phyloP scores from a whole-genome alignment of 345 rosid species.

The Camelina sativa region DNA sequence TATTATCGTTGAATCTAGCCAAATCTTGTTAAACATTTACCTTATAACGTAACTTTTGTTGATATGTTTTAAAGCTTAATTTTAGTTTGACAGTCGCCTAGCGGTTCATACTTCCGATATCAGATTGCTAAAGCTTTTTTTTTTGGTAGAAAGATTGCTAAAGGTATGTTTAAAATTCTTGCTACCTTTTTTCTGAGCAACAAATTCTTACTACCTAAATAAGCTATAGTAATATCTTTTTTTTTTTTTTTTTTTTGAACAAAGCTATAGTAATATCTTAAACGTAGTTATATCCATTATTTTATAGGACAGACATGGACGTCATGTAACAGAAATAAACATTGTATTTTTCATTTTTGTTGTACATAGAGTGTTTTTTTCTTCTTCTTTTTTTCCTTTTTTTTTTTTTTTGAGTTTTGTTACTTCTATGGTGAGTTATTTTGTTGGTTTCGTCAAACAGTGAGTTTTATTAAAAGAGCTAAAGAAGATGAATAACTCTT shows the following conservation, averaged over 20 bases:
- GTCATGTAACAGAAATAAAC: conserved; percentile 5
- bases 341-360: neutral
- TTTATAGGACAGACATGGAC: conserved; percentile 4
- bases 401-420: no score
- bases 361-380: no score
- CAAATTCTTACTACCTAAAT: neutral
- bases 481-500: no score
- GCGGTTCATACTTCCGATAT: neutral
- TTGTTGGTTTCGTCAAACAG: no score
- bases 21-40: conserved; percentile 17
- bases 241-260: no score
- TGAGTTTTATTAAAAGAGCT: no score
- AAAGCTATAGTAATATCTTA: neutral
- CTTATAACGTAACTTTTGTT: neutral
- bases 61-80: neutral
- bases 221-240: neutral
- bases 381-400: no score
- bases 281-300: neutral
- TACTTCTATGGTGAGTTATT: no score
- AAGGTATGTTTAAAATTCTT: neutral
- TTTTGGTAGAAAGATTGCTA: neutral
- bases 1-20: conserved; percentile 26
- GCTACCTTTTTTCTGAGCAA: neutral
- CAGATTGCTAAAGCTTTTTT: neutral
- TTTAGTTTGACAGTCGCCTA: neutral